Conservation (phyloP, 1,284 basidiomycete genomes). For the Schizophyllum amplum region DNA sequence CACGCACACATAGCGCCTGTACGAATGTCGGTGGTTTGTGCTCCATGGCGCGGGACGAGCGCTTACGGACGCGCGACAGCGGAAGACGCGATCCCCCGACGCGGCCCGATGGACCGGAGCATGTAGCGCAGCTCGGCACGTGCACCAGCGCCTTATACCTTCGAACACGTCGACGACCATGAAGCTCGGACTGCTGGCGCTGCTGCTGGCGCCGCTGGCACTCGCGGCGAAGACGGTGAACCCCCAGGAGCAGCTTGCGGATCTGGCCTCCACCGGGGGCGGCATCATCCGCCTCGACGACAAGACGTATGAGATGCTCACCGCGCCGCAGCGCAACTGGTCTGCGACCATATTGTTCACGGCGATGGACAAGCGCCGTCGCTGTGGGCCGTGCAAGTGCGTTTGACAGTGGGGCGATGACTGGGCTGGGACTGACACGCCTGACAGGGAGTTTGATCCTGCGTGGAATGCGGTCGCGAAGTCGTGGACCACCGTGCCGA, state of each 20-base stretch:
- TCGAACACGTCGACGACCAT: constrained; percentile 15
- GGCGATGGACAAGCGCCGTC: constrained; percentile 70
- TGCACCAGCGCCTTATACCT: not conserved
- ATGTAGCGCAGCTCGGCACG: not conserved
- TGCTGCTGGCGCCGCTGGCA: constrained; percentile 32
- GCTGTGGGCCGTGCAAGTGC: constrained; percentile 77
- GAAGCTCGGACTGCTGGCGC: constrained; percentile 10
- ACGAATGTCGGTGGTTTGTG: constrained; percentile 6
- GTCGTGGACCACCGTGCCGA: constrained; percentile 63
- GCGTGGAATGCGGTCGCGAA: constrained; percentile 73
- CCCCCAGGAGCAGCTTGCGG: constrained; percentile 43
- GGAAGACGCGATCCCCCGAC: too few species aligned
- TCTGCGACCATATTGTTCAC: constrained; percentile 80
- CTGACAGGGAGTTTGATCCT: constrained; percentile 73
- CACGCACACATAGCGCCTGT: constrained; percentile 2
- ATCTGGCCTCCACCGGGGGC: constrained; percentile 61
- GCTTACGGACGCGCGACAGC: too few species aligned
- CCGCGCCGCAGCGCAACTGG: constrained; percentile 71
- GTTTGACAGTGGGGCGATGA: constrained; percentile 8
- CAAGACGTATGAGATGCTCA: constrained; percentile 69
- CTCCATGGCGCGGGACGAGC: not conserved
- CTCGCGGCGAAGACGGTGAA: constrained; percentile 27
- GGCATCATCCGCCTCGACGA: constrained; percentile 79
- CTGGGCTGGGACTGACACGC: not conserved
- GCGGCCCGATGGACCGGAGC: too few species aligned